Evolutionary conservation across 805 yeast species (phyloP).

Genomic region (Cyberlindnera petersonii): DNA sequence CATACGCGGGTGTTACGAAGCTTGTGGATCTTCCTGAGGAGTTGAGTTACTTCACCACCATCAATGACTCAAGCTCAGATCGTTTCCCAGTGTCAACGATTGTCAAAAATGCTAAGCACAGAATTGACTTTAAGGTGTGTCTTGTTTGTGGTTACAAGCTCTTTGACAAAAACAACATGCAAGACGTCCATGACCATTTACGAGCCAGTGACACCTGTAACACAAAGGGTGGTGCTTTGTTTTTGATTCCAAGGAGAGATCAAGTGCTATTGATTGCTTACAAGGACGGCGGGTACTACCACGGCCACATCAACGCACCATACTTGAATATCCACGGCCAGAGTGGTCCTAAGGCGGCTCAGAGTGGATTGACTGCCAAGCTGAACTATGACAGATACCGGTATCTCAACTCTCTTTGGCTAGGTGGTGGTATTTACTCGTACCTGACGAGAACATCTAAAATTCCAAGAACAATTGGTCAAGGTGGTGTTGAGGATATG

Average conservation of each 20-base stretch:
- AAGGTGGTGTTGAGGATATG: conserved; percentile 8
- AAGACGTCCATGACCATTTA: conserved; percentile 32
- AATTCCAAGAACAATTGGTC: conserved; percentile 5
- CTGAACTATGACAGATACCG: conserved; percentile 51
- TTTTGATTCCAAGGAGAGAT: conserved; percentile 34
- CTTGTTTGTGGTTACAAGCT: conserved; percentile 42
- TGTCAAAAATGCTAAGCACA: conserved; percentile 13
- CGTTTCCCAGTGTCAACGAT: conserved; percentile 12
- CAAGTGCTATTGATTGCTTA: conserved; percentile 27
- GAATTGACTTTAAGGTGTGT: conserved; percentile 44
- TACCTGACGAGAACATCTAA: conserved; percentile 35
- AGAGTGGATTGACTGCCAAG: conserved; percentile 52
- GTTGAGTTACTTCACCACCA: conserved; percentile 36
- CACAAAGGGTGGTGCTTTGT: conserved; percentile 31
- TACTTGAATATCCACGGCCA: conserved; percentile 76
- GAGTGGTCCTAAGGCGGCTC: conserved; percentile 51
- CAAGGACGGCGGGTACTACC: conserved; percentile 27
- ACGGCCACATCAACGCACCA: conserved; percentile 53
- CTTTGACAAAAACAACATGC: conserved; percentile 29
- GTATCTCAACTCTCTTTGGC: conserved; percentile 56
- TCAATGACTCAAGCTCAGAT: conserved; percentile 12
- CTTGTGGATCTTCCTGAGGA: conserved; percentile 50
- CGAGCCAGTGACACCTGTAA: conserved; percentile 16
- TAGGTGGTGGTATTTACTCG: conserved; percentile 54
- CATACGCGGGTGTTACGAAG: conserved; percentile 51